These are phyloP conservation scores for Fusarium nygamai DNA, from an alignment of 2,329 filamentous ascomycete species.

Conservation along the genomic window DNA sequence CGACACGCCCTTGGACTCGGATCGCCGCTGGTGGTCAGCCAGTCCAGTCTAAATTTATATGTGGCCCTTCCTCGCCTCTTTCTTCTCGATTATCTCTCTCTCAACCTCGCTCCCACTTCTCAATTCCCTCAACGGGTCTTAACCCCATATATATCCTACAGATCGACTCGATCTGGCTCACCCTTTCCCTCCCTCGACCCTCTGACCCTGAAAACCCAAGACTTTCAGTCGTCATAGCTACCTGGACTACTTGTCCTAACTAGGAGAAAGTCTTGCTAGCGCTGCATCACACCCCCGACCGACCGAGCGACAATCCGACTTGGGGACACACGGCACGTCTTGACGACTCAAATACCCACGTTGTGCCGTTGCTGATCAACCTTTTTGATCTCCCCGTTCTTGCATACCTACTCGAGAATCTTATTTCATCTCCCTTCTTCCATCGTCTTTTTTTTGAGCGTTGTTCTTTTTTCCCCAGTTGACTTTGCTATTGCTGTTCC, in stretches of 20 bases:
- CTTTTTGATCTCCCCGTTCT: constrained; percentile 28
- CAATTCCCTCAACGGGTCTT: constrained; percentile 12
- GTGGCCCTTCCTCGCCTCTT: constrained; percentile 36
- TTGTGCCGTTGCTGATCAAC: constrained; percentile 13
- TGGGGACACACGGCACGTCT: constrained; percentile 12
- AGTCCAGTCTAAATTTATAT: constrained; percentile 36
- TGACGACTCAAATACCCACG: constrained; percentile 28
- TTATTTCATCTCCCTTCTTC: background rate
- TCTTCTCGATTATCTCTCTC: background rate
- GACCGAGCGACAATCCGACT: constrained; percentile 43
- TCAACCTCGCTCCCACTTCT: constrained; percentile 7
- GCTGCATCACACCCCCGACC: constrained; percentile 39
- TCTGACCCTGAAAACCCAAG: background rate
- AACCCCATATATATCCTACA: constrained; percentile 17
- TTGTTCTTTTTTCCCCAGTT: background rate
- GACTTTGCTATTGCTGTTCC: background rate
- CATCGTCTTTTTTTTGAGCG: background rate
- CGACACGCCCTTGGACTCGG: constrained; percentile 12
- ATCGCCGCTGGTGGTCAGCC: constrained; percentile 32
- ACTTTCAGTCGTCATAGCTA: constrained; percentile 24
- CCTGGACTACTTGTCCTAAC: constrained; percentile 33
- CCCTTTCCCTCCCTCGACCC: background rate
- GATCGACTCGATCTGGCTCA: constrained; percentile 25
- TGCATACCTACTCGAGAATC: background rate
- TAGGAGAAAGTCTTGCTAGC: constrained; percentile 36